Base-by-base conservation (phyloP, 2,329 filamentous ascomycete genomes). In the Claviceps sorghi region DNA sequence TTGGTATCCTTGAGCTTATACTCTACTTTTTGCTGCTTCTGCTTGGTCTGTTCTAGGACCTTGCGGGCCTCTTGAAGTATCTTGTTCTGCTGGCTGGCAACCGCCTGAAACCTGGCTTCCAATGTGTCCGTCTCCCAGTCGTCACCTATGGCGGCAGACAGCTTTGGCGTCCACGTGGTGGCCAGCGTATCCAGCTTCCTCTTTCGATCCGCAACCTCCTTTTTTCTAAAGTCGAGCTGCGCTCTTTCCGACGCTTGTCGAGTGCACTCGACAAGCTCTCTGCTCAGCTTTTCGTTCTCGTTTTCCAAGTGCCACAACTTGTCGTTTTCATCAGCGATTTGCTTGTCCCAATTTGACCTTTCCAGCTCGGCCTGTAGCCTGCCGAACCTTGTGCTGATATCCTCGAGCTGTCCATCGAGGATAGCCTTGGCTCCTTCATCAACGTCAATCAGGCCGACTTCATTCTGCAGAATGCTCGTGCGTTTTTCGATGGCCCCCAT, bases 381-480 rank as follows among this genome's bases (percentile, higher is more conserved):
- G 47, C 76, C 68, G 17, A 95, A 72, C 36, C 76, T 78, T 19
- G 72, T 70, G 55, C 84, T 78, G 0, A 86, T 75, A 41, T 93
- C 86, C 40, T 80, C 78, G 48, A 86, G 78, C 51, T 84, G 83
- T 17, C 82, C 79, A 60, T 93, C 84, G 7, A 96, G 74, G 3
- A 86, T 74, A 29, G 86, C 85, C 64, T 88, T 87, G 34, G 80
- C 79, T 3, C 90, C 90, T 68, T 97, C 91, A 59, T 98, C 91
- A 32, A 90, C 77, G 38, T 85, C 78, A 52, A 98, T 83, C n/a
- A 74, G 72, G 59, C 84, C 77, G 34, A 88, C 72, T 34, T 85
- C 80, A 47, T 72, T 75, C 62, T 95, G 87, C 36, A 90, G 73
- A 1, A 72, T 69, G 3, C 68, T 69, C 7, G 83, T 79, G 51